Conservation (phyloP, 768 basidiomycete species). For the Calocybe indica region DNA sequence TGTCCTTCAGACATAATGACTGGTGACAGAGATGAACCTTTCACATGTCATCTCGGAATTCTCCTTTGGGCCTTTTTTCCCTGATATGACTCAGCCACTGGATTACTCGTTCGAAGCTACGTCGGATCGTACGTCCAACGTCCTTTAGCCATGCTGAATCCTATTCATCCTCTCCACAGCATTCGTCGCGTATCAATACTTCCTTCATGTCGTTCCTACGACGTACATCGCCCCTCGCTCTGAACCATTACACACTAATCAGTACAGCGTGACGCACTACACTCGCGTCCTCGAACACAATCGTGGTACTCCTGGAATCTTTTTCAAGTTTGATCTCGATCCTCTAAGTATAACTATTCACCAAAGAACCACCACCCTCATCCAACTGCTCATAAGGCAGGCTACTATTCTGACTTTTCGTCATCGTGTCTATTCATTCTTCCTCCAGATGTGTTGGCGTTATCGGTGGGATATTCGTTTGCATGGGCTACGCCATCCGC, state of each 20-base stretch:
- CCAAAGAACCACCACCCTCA: conserved; percentile 80
- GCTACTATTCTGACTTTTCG: conserved; percentile 1
- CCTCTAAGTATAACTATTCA: conserved; percentile 80
- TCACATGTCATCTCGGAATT: conserved; percentile 96
- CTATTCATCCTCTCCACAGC: conserved; percentile 33
- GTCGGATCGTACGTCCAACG: conserved; percentile 48
- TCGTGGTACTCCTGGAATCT: conserved; percentile 85
- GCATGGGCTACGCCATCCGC: conserved; percentile 71
- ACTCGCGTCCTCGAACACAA: conserved; percentile 69
- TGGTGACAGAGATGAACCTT: conserved; percentile 82
- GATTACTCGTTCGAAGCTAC: conserved; percentile 84
- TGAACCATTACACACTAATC: conserved; percentile 62
- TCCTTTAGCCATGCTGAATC: conserved; percentile 1
- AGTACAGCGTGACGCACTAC: conserved; percentile 96
- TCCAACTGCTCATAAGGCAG: conserved; percentile 74
- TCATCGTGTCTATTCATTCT: not conserved
- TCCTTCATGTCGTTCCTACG: conserved; percentile 92
- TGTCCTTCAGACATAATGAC: not conserved
- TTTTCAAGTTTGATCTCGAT: conserved; percentile 98
- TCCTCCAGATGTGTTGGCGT: conserved; percentile 72
- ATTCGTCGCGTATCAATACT: conserved; percentile 92
- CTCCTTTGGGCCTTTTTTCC: conserved; percentile 95
- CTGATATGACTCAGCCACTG: conserved; percentile 90
- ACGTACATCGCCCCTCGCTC: conserved; percentile 79
- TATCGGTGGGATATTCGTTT: conserved; percentile 86